These are phyloP conservation scores for Paecilomyces niveus DNA, from an alignment of 2,329 filamentous ascomycete species.

Conservation along the genomic window DNA sequence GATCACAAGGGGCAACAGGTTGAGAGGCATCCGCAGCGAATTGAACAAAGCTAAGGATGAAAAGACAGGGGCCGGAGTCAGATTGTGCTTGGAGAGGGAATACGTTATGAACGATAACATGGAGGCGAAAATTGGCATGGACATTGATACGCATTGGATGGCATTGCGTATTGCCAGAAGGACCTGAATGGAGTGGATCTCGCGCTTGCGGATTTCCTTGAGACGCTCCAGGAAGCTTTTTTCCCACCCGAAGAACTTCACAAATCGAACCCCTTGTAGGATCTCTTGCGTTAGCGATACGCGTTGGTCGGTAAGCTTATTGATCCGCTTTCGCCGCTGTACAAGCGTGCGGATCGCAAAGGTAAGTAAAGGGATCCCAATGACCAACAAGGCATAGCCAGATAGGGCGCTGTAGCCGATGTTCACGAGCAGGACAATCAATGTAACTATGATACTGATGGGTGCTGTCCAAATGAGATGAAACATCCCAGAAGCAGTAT, in stretches of 20 bases:
- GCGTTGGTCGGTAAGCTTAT: slow-evolving; percentile 87
- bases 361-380: slow-evolving; percentile 72
- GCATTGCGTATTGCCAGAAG: slow-evolving; percentile 76
- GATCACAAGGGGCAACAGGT: slow-evolving; percentile 79
- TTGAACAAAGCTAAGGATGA: slow-evolving; percentile 94
- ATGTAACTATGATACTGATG: slow-evolving; percentile 67
- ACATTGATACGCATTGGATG: slow-evolving; percentile 74
- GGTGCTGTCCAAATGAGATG: slow-evolving; percentile 89
- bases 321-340: slow-evolving; percentile 68
- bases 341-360: slow-evolving; percentile 72
- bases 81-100: slow-evolving; percentile 54
- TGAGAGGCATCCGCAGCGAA: slow-evolving; percentile 79
- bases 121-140: slow-evolving; percentile 85
- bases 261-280: slow-evolving; percentile 80
- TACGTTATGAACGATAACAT: slow-evolving; percentile 91
- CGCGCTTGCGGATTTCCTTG: slow-evolving; percentile 62
- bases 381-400: slow-evolving; percentile 73
- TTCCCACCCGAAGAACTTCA: slow-evolving; percentile 97
- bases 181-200: slow-evolving; percentile 78
- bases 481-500: slow-evolving; percentile 80
- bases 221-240: slow-evolving; percentile 74
- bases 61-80: slow-evolving; percentile 75
- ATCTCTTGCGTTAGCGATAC: slow-evolving; percentile 92
- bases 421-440: slow-evolving; percentile 77
- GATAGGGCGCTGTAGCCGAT: slow-evolving; percentile 83